Conservation (phyloP, 75 land plant species). For the Cunninghamia lanceolata region DNA sequence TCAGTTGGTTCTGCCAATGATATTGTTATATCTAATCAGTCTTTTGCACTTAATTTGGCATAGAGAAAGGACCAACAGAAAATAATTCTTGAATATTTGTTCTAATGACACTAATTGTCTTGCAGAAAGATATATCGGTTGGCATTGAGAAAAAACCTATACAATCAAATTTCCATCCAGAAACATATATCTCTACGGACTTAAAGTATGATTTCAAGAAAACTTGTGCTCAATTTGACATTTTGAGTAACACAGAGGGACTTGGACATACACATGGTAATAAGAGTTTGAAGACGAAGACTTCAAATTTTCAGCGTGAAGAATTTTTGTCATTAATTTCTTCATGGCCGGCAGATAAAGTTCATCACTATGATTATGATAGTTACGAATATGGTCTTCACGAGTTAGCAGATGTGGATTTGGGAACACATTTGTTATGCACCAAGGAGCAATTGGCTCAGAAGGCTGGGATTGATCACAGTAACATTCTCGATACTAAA, state of each 20-base stretch:
- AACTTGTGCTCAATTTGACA: neutral
- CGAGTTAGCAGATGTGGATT: neutral
- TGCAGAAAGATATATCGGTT: neutral
- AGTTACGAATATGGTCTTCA: neutral
- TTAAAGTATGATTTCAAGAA: neutral
- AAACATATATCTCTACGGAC: neutral
- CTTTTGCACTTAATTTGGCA: neutral
- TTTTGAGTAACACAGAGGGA: neutral
- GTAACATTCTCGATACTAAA: conserved; percentile 5
- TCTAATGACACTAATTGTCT: neutral
- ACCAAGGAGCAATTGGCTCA: neutral
- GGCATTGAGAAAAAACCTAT: neutral
- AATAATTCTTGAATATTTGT: neutral
- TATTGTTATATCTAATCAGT: neutral
- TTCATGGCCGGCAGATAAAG: neutral
- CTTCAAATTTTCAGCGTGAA: neutral
- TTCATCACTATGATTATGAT: neutral
- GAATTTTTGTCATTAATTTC: conserved; percentile 5
- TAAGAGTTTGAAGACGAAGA: neutral
- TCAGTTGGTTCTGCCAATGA: neutral
- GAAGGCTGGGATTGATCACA: neutral
- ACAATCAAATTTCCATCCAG: conserved; percentile 5
- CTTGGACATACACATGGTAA: neutral
- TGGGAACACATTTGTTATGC: neutral
- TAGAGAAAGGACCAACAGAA: neutral